These are phyloP conservation scores for Aspergillus tamarii DNA, from an alignment of 2,329 filamentous ascomycete genomes.

Conservation along the genomic window DNA sequence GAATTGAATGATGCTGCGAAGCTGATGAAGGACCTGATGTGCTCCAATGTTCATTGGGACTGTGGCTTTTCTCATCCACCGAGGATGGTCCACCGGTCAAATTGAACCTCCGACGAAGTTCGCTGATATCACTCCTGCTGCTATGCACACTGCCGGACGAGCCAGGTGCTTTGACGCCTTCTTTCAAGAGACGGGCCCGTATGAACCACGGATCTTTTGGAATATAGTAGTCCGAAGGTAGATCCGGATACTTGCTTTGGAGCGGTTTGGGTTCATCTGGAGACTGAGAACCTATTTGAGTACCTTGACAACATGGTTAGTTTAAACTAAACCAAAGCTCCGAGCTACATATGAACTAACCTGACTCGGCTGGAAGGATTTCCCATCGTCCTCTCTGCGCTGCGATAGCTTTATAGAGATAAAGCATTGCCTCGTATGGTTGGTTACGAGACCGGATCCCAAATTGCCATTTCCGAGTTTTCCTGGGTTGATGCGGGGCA, in stretches of 20 bases:
- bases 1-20: conserved; percentile 34
- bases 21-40: conserved; percentile 43
- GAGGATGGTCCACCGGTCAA: conserved; percentile 37
- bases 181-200: conserved; percentile 82
- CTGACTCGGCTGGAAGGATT: conserved; percentile 50
- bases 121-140: conserved; percentile 47
- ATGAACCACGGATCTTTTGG: conserved; percentile 96
- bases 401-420: conserved; percentile 88
- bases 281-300: conserved; percentile 37
- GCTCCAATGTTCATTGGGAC: conserved; percentile 37
- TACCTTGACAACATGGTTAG: conserved; percentile 25
- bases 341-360: conserved; percentile 27
- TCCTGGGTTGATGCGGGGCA: conserved; percentile 55
- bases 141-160: conserved; percentile 42
- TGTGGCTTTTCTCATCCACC: conserved; percentile 37
- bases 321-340: neutral
- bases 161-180: conserved; percentile 67
- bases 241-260: conserved; percentile 48
- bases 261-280: conserved; percentile 42
- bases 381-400: conserved; percentile 92
- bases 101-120: conserved; percentile 44
- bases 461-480: conserved; percentile 91
- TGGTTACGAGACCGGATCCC: conserved; percentile 93
- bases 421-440: conserved; percentile 90
- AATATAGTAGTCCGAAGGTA: conserved; percentile 71